Evolutionary conservation across 352 stramenopile species (phyloP), one percentile per base, ranked within the genome.

Genomic region (Pythium coloratum): DNA sequence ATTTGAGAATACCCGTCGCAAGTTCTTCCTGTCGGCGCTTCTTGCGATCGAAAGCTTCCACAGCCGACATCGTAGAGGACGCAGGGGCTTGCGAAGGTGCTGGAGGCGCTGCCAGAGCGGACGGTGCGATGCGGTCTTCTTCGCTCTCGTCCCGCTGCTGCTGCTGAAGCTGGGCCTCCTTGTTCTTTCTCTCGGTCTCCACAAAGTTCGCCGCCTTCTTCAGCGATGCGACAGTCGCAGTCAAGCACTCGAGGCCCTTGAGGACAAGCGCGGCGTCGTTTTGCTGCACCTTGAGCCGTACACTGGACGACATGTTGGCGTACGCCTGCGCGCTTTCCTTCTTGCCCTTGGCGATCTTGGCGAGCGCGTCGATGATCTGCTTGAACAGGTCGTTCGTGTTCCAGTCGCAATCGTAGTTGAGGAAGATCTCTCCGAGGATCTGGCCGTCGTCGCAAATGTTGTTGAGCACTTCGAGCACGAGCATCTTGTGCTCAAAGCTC

Each of bases 331-430:
- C 73, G 18, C 69, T 51, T 24, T 92, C 83, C 18, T 88, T 88
- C 57, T 88, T 88, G 13, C 94, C 94, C 74, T 98, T 98, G 10
- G 96, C 94, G 14, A 99, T 89, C 75, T 98, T 97, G 3, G 95
- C 95, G 3, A 99, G 84, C 38, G 96, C 94, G 64, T 98, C 82
- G 0, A 99, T 89, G 69, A 99, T 99, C 59, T 98, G 90, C 73
- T 98, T 97, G 85, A 99, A 99, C 36, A 99, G 77, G 73, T 99
- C 95, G 34, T 97, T 96, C 1, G 79, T 91, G 79, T 99, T 94
- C 76, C 98, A 97, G 75, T 99, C 97, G 69, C 97, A 99, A 73
- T 99, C 98, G 79, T 99, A 99, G 72, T 99, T 99, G 24, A 99
- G 78, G 70, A 99, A 99, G 51, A 99, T 94, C 72, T 99, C 97